Conservation (phyloP, 2,329 filamentous ascomycete genomes). For the Fusarium protoensiforme region DNA sequence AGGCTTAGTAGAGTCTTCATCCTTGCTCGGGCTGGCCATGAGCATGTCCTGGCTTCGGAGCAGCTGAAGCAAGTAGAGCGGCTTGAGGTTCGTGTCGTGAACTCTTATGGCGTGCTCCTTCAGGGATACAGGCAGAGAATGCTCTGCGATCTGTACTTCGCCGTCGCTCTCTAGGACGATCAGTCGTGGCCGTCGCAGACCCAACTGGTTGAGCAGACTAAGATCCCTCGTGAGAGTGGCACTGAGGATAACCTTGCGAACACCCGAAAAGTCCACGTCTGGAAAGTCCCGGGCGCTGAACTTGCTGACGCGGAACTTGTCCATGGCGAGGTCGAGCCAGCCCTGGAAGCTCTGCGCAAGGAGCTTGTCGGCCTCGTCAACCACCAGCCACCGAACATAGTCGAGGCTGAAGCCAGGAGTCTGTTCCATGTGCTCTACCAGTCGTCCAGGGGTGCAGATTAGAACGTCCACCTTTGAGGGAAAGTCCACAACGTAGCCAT, state of each 20-base stretch:
- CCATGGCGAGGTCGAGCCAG: constrained; percentile 81
- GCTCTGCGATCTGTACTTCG: constrained; percentile 57
- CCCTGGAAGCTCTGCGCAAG: constrained; percentile 93
- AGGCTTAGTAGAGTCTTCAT: constrained; percentile 18
- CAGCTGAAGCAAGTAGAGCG: constrained; percentile 84
- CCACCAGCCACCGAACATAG: constrained; percentile 85
- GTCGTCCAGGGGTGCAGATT: constrained; percentile 89
- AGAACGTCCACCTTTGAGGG: constrained; percentile 85
- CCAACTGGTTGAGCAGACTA: constrained; percentile 79
- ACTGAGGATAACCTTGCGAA: constrained; percentile 87
- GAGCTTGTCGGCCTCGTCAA: constrained; percentile 94
- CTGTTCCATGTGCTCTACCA: constrained; percentile 89
- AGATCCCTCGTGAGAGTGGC: constrained; percentile 93
- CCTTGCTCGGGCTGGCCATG: constrained; percentile 24
- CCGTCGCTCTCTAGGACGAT: constrained; percentile 75
- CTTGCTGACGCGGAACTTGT: constrained; percentile 62
- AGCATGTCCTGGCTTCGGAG: constrained; percentile 68
- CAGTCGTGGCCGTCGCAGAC: constrained; percentile 77
- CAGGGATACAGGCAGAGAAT: constrained; percentile 70
- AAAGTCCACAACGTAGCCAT: constrained; percentile 69
- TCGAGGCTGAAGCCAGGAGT: constrained; percentile 85
- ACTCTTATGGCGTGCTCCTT: constrained; percentile 76
- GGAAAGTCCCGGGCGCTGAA: constrained; percentile 65
- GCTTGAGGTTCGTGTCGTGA: constrained; percentile 77
- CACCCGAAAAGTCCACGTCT: constrained; percentile 61